Conservation (phyloP, 225 moss, liverwort and hornwort species). For the Straminergon stramineum region DNA sequence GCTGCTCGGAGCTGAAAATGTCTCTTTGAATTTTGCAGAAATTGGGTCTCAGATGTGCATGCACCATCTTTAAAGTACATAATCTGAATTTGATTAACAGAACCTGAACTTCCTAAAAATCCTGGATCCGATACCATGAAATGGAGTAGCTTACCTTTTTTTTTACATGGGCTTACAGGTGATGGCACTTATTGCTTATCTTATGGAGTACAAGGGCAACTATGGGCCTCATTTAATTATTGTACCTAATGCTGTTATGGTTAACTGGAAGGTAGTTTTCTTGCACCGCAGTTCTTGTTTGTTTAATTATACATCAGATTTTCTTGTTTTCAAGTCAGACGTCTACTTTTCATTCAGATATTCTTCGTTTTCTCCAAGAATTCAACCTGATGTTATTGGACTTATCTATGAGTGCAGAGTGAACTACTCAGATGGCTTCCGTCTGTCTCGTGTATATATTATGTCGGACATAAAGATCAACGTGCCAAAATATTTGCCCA, state of each 20-base stretch:
- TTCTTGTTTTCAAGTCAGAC: neutral
- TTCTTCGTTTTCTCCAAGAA: neutral
- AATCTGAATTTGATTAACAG: neutral
- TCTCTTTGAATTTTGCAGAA: neutral
- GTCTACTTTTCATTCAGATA: neutral
- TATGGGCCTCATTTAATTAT: conserved; percentile 99
- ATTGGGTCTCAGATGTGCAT: neutral
- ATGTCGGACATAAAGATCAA: conserved; percentile 95
- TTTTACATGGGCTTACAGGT: conserved; percentile 41
- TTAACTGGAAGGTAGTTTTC: conserved; percentile 89
- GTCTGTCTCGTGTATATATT: conserved; percentile 96
- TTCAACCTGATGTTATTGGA: neutral
- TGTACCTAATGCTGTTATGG: conserved; percentile 98
- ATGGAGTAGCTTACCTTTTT: neutral
- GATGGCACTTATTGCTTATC: conserved; percentile 98
- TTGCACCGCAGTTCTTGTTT: neutral
- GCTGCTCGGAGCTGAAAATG: neutral
- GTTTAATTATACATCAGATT: neutral
- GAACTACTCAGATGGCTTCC: conserved; percentile 95
- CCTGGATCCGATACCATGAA: neutral
- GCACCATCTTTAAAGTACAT: neutral
- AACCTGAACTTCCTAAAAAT: neutral
- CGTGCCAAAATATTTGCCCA: conserved; percentile 86
- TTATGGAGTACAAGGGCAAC: conserved; percentile 99
- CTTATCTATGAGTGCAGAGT: conserved; percentile 50